Evolutionary conservation across 441 rosid species (phyloP).

Genomic region (Pelargonium citronellum): DNA sequence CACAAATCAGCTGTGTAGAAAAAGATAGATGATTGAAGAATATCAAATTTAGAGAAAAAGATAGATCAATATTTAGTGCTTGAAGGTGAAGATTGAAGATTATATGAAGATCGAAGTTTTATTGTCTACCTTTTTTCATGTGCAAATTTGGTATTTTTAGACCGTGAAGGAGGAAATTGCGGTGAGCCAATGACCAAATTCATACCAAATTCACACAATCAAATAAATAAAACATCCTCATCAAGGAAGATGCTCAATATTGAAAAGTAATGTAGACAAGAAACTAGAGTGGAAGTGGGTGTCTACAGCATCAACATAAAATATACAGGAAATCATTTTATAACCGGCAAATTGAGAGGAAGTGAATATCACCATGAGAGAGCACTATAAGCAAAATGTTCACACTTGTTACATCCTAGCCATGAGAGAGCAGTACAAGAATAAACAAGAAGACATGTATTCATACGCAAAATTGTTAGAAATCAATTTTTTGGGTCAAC

Average conservation of each 20-base stretch:
- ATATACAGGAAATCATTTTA: not conserved
- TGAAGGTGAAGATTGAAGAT: too few relatives aligned
- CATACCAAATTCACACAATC: not conserved
- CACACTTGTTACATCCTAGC: slow-evolving; percentile 68
- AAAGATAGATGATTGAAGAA: too few relatives aligned
- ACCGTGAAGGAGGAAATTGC: too few relatives aligned
- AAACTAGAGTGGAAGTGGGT: not conserved
- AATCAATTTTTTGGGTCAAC: not conserved
- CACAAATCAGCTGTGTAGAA: too few relatives aligned
- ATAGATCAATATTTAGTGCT: too few relatives aligned
- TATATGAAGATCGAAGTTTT: too few relatives aligned
- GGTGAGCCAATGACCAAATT: too few relatives aligned
- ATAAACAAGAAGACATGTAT: not conserved
- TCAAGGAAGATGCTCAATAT: not conserved
- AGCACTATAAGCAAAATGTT: too few relatives aligned
- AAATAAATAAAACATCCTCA: not conserved
- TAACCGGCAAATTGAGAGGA: not conserved
- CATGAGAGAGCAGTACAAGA: slow-evolving; percentile 10
- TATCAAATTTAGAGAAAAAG: too few relatives aligned
- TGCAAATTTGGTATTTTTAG: too few relatives aligned
- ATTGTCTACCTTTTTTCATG: too few relatives aligned
- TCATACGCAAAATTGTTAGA: not conserved
- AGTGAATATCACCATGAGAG: slow-evolving; percentile 30
- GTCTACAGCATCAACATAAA: not conserved
- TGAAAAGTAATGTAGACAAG: not conserved